Percentiles rank a stretch among this genome's conserved stretches.
phyloP scores from a whole-genome alignment of 805 yeast genomes.

The Candida ulmi region DNA sequence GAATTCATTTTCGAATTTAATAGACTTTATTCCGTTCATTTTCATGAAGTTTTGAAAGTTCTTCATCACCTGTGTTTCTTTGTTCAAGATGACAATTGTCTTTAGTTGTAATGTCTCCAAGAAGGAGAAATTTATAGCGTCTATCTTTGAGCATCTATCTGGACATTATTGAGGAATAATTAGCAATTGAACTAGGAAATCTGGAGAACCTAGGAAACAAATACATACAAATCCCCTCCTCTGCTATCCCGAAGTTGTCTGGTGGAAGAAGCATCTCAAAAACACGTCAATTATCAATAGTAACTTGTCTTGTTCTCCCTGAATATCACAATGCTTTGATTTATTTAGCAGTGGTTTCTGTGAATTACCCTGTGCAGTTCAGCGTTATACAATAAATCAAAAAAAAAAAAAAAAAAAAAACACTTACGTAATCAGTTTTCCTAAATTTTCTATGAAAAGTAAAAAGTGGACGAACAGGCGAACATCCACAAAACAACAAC shows the following conservation, averaged over 20 bases:
- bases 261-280: conserved; percentile 79
- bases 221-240: conserved; percentile 60
- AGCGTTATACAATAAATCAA: no score
- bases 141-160: conserved; percentile 74
- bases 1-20: conserved; percentile 27
- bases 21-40: conserved; percentile 45
- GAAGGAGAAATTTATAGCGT: conserved; percentile 72
- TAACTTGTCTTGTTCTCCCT: no score
- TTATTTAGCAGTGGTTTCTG: no score
- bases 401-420: no score
- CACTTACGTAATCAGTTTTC: no score
- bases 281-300: no score
- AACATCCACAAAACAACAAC: not conserved
- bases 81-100: conserved; percentile 71
- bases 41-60: conserved; percentile 61
- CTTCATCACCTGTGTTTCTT: conserved; percentile 72
- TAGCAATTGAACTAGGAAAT: not conserved
- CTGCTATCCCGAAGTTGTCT: conserved; percentile 86
- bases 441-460: not conserved
- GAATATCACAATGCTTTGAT: no score
- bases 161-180: not conserved
- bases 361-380: no score
- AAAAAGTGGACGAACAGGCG: not conserved
- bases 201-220: not conserved
- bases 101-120: conserved; percentile 64